Percentiles rank a stretch among this genome's conserved stretches.
phyloP scores from a whole-genome alignment of 352 stramenopile species.

The Phytopythium helicoides region DNA sequence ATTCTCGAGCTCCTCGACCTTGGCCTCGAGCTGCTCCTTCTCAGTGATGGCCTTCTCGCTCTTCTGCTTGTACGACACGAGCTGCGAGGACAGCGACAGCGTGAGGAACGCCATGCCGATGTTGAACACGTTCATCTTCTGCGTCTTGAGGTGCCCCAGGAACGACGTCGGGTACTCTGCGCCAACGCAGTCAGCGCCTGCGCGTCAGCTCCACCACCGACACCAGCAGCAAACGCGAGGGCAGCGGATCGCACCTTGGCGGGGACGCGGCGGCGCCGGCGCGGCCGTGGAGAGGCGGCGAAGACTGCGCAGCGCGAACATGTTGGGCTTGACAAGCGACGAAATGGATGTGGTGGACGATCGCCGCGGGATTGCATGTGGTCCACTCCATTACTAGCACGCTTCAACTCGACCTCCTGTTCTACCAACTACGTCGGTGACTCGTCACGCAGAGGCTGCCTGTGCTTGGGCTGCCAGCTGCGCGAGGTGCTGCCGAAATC shows the following conservation, averaged over 20 bases:
- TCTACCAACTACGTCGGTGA: too few species aligned
- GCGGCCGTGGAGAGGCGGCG: constrained; percentile 40
- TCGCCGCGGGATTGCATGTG: neutral
- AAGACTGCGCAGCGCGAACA: constrained; percentile 33
- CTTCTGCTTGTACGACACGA: constrained; percentile 74
- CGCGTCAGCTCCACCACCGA: too few species aligned
- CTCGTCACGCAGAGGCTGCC: neutral
- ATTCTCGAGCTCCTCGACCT: constrained; percentile 54
- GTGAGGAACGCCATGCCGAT: constrained; percentile 81
- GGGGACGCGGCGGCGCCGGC: constrained; percentile 10
- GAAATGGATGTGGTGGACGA: constrained; percentile 1
- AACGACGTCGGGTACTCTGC: constrained; percentile 83
- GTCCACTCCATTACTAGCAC: too few species aligned
- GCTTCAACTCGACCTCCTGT: too few species aligned
- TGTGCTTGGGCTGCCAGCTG: constrained; percentile 8
- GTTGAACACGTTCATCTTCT: constrained; percentile 88
- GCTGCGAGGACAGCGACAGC: constrained; percentile 80
- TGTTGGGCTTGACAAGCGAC: constrained; percentile 6
- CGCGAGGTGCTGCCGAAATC: constrained; percentile 54
- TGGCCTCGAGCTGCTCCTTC: constrained; percentile 41
- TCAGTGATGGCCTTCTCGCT: constrained; percentile 35
- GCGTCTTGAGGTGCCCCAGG: constrained; percentile 66
- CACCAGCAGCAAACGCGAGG: neutral
- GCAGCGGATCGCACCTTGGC: constrained; percentile 24
- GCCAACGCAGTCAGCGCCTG: neutral